Conservation (phyloP, 495 filamentous ascomycete species). For the Lasiosphaeriaceae sp. region DNA sequence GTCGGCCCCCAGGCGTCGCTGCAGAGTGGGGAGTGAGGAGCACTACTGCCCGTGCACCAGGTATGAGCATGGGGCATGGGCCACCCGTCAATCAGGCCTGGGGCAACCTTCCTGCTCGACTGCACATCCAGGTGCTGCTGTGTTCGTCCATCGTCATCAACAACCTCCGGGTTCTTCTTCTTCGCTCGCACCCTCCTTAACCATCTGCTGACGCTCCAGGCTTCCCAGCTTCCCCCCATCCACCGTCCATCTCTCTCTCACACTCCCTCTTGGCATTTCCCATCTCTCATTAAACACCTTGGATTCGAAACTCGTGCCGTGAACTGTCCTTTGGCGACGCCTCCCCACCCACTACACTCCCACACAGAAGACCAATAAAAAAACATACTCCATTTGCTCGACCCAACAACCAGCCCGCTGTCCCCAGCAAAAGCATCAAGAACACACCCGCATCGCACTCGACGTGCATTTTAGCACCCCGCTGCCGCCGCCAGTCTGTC, state of each 20-base stretch:
- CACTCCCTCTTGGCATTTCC: conserved; percentile 30
- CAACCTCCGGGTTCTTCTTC: conserved; percentile 19
- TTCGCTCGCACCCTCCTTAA: conserved; percentile 28
- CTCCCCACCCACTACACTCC: conserved; percentile 15
- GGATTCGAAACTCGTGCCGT: conserved; percentile 21
- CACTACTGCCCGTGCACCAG: no score
- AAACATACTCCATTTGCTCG: neutral
- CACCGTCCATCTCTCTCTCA: conserved; percentile 21
- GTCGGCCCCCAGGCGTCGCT: conserved; percentile 15
- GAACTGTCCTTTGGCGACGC: conserved; percentile 26
- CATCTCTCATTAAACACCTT: conserved; percentile 34
- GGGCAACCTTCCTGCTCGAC: conserved; percentile 18
- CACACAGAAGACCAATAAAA: conserved; percentile 3
- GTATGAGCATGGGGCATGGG: neutral
- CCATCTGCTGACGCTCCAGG: conserved; percentile 5
- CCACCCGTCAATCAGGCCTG: conserved; percentile 5
- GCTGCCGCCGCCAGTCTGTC: conserved; percentile 10
- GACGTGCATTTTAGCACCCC: conserved; percentile 39
- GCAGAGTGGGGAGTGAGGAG: conserved; percentile 6
- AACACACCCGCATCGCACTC: conserved; percentile 37
- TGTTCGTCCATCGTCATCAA: conserved; percentile 24
- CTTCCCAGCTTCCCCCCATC: conserved; percentile 16
- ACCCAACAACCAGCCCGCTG: conserved; percentile 7
- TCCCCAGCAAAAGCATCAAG: conserved; percentile 12
- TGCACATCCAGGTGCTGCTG: conserved; percentile 12